phyloP scores from a whole-genome alignment of 2,329 filamentous ascomycete genomes.

The Chalaropsis thielavioides region DNA sequence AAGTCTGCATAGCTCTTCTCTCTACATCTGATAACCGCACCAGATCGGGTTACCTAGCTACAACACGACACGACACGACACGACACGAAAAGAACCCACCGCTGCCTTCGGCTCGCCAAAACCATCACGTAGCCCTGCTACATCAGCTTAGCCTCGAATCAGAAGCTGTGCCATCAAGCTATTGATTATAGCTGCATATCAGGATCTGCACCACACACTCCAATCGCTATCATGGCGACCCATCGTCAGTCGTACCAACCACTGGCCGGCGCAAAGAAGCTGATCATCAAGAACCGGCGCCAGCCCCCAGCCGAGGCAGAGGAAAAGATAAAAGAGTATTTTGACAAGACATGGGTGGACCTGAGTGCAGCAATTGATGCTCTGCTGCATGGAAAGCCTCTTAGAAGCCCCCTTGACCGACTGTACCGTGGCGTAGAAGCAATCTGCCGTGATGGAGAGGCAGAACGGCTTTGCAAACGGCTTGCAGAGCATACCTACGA shows the following conservation, averaged over 20 bases:
- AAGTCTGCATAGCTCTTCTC: background rate
- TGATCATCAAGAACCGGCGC: slow-evolving; percentile 87
- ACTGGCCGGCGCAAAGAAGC: slow-evolving; percentile 62
- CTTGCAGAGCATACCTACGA: slow-evolving; percentile 51
- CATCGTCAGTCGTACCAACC: slow-evolving; percentile 35
- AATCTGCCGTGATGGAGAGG: slow-evolving; percentile 65
- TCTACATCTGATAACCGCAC: background rate
- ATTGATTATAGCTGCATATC: background rate
- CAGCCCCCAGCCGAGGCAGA: slow-evolving; percentile 35
- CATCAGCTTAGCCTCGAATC: background rate
- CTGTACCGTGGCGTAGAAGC: slow-evolving; percentile 87
- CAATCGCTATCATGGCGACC: background rate
- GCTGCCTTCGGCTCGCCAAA: background rate
- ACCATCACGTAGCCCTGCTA: background rate
- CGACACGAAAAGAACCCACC: background rate
- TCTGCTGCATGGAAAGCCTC: slow-evolving; percentile 52
- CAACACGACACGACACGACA: background rate
- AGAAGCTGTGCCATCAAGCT: background rate
- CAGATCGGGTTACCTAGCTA: background rate
- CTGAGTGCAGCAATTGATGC: slow-evolving; percentile 57
- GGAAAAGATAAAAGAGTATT: slow-evolving; percentile 55
- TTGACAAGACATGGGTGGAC: slow-evolving; percentile 59
- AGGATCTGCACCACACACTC: background rate
- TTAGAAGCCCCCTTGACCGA: slow-evolving; percentile 66
- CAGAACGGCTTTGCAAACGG: slow-evolving; percentile 50